Conservation (phyloP, 2,329 filamentous ascomycete species). For the Pyrenophora teres region DNA sequence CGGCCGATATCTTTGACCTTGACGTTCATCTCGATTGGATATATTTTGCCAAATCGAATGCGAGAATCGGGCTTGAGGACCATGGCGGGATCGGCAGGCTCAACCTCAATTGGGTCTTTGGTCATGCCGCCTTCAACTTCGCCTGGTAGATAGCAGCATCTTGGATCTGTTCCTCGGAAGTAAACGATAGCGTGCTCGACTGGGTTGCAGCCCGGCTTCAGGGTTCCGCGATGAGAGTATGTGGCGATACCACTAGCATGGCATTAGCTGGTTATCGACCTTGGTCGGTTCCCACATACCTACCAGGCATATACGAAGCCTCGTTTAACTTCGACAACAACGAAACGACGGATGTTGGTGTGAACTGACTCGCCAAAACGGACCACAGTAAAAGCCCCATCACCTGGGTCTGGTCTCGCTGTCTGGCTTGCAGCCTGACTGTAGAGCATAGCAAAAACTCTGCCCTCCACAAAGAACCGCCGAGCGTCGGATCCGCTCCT, state of each 20-base stretch:
- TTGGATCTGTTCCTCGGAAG: slow-evolving; percentile 12
- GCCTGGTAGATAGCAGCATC: slow-evolving; percentile 4
- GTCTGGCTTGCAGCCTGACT: slow-evolving; percentile 18
- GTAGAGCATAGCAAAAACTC: slow-evolving; percentile 31
- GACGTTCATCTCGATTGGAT: slow-evolving; percentile 52
- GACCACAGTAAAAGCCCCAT: slow-evolving; percentile 17
- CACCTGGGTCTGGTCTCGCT: neutral
- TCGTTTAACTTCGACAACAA: slow-evolving; percentile 22
- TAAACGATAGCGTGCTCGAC: slow-evolving; percentile 49
- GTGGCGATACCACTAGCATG: slow-evolving; percentile 47
- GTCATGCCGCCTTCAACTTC: slow-evolving; percentile 42
- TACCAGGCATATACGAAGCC: slow-evolving; percentile 35
- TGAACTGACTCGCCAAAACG: slow-evolving; percentile 19
- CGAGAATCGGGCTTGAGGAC: slow-evolving; percentile 44
- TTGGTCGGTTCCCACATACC: neutral
- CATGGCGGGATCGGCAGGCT: slow-evolving; percentile 20
- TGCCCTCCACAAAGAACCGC: slow-evolving; percentile 24
- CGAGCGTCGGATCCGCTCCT: slow-evolving; percentile 17
- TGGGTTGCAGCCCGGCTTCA: slow-evolving; percentile 44
- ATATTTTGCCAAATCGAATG: slow-evolving; percentile 49
- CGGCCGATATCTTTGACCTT: slow-evolving; percentile 51
- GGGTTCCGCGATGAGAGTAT: slow-evolving; percentile 45
- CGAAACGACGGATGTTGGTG: slow-evolving; percentile 36
- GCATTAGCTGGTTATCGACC: too few relatives aligned
- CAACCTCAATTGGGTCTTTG: slow-evolving; percentile 48